Percentiles rank a stretch among this genome's conserved stretches.
phyloP scores from a whole-genome alignment of 1,284 basidiomycete species.

The Leccinum olivaceoglutinosum region DNA sequence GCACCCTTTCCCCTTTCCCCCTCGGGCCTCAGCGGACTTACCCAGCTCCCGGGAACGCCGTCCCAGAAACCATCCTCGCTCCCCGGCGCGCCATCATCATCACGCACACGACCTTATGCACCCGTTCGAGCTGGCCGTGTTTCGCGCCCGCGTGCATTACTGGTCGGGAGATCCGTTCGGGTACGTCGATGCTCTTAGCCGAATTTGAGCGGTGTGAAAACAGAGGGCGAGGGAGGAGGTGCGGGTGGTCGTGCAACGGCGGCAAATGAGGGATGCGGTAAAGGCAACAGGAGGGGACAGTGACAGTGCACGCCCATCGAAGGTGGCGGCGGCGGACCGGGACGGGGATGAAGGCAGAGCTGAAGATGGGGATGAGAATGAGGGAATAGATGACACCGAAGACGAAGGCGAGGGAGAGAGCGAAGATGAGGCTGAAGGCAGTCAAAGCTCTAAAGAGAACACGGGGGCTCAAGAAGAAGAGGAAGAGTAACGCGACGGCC shows the following conservation, averaged over 20 bases:
- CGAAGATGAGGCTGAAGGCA: not conserved
- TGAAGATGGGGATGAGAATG: not conserved
- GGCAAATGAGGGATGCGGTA: conserved; percentile 11
- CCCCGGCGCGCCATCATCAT: conserved; percentile 6
- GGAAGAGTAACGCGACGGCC: conserved; percentile 25
- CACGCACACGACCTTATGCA: conserved; percentile 47
- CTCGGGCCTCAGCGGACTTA: conserved; percentile 18
- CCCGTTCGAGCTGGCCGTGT: conserved; percentile 78
- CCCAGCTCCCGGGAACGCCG: conserved; percentile 24
- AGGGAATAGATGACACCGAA: not conserved
- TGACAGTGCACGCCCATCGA: not conserved
- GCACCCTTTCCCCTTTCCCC: conserved; percentile 18
- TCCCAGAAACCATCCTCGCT: conserved; percentile 18
- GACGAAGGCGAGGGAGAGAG: not conserved
- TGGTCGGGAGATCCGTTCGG: conserved; percentile 72
- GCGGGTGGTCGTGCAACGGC: conserved; percentile 35
- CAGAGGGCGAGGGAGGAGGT: conserved; percentile 44
- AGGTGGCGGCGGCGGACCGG: not conserved
- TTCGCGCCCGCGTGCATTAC: conserved; percentile 63
- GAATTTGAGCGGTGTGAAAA: conserved; percentile 74
- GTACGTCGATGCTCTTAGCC: conserved; percentile 73
- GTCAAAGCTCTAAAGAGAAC: not conserved
- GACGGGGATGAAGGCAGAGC: not conserved
- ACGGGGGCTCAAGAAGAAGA: not conserved
- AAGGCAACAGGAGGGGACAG: not conserved